Evolutionary conservation across 2,329 filamentous ascomycete genomes (phyloP).

Genomic region (Cladosporium sp.): DNA sequence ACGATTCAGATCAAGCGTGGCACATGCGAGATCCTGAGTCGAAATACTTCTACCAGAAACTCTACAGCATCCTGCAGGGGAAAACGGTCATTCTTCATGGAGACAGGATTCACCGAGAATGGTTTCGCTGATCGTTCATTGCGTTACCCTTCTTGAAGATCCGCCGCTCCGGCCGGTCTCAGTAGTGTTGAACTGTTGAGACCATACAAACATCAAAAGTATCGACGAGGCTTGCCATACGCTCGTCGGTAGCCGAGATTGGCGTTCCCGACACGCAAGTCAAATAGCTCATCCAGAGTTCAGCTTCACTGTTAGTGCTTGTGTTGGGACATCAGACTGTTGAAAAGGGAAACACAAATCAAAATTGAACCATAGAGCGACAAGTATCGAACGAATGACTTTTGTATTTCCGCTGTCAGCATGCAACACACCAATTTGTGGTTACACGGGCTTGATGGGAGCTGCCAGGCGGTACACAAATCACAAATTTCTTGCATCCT

Average conservation of each 20-base stretch:
- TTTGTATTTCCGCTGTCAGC: background rate
- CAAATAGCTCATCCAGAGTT: background rate
- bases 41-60: background rate
- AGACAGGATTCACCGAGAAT: background rate
- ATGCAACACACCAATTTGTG: background rate
- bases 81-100: background rate
- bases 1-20: background rate
- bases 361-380: background rate
- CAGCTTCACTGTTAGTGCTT: background rate
- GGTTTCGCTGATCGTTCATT: background rate
- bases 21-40: background rate
- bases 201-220: background rate
- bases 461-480: background rate
- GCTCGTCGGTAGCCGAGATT: background rate
- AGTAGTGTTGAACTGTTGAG: background rate
- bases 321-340: background rate
- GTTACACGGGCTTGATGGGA: background rate
- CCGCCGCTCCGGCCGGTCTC: background rate
- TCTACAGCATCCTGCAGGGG: background rate
- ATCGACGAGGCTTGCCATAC: background rate
- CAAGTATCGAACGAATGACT: background rate
- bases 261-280: background rate
- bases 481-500: background rate
- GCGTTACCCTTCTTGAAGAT: background rate
- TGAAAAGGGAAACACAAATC: background rate